phyloP scores from a whole-genome alignment of 495 filamentous ascomycete genomes.

The Penicillium coffeae region DNA sequence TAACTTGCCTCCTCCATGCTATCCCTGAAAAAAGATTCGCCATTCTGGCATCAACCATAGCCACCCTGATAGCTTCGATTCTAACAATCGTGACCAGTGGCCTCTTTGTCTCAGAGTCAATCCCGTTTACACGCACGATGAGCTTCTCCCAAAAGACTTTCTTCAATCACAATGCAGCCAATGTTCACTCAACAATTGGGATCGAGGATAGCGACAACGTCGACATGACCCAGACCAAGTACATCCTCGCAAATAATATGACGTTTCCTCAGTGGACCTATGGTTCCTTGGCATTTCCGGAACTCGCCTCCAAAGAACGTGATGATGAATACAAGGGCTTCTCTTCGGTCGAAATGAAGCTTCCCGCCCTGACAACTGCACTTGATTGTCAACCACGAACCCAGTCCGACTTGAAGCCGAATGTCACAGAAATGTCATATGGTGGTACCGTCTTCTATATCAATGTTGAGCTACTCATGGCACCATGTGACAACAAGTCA shows the following conservation, averaged over 20 bases:
- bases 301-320: slow-evolving; percentile 9
- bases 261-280: slow-evolving; percentile 13
- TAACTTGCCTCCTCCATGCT: neutral
- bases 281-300: slow-evolving; percentile 11
- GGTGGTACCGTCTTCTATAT: too few species aligned
- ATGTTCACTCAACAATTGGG: neutral
- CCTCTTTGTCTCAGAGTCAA: neutral
- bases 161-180: neutral
- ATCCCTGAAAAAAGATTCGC: neutral
- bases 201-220: neutral
- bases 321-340: too few species aligned
- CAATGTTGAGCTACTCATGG: too few species aligned
- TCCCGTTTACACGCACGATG: neutral
- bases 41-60: neutral
- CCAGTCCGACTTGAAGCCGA: too few species aligned
- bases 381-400: too few species aligned
- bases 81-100: neutral
- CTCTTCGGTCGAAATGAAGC: too few species aligned
- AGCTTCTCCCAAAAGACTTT: neutral
- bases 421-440: too few species aligned
- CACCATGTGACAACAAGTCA: too few species aligned
- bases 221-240: neutral
- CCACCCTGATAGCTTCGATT: neutral
- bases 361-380: too few species aligned
- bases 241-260: slow-evolving; percentile 12